These are phyloP conservation scores for Stellera chamaejasme DNA, from an alignment of 345 rosid species.

Conservation along the genomic window DNA sequence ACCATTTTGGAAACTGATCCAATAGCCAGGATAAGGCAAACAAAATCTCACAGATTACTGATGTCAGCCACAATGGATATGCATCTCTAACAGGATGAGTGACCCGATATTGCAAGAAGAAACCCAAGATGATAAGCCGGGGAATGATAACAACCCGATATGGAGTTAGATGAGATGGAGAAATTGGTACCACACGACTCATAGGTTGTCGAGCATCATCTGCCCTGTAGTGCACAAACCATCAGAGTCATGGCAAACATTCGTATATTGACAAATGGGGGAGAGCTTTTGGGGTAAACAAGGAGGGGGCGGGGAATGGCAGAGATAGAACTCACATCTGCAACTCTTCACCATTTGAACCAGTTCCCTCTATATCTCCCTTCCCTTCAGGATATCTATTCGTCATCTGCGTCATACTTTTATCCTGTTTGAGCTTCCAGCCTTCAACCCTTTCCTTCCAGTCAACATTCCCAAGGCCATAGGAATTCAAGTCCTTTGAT, in stretches of 20 bases:
- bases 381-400: slow-evolving; percentile 73
- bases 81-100: slow-evolving; percentile 97
- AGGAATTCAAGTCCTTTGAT: slow-evolving; percentile 92
- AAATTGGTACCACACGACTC: slow-evolving; percentile 80
- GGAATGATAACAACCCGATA: slow-evolving; percentile 79
- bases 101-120: slow-evolving; percentile 91
- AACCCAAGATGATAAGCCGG: slow-evolving; percentile 96
- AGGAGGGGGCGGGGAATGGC: neutral
- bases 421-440: slow-evolving; percentile 99
- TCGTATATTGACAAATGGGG: neutral
- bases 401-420: slow-evolving; percentile 61
- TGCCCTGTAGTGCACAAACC: slow-evolving; percentile 51
- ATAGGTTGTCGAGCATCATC: slow-evolving; percentile 91
- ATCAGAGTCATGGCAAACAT: slow-evolving; percentile 2
- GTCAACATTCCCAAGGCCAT: slow-evolving; percentile 95
- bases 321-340: slow-evolving; percentile 65
- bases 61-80: slow-evolving; percentile 87
- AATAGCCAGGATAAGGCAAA: slow-evolving; percentile 99
- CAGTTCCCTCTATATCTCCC: slow-evolving; percentile 96
- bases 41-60: slow-evolving; percentile 99
- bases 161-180: slow-evolving; percentile 80
- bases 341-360: slow-evolving; percentile 96
- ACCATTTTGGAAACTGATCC: slow-evolving; percentile 99
- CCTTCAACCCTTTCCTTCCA: slow-evolving; percentile 99
- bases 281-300: neutral